Evolutionary conservation across 495 filamentous ascomycete genomes (phyloP), one percentile per base, ranked within the genome.

Genomic region (Polyplosphaeria fusca): DNA sequence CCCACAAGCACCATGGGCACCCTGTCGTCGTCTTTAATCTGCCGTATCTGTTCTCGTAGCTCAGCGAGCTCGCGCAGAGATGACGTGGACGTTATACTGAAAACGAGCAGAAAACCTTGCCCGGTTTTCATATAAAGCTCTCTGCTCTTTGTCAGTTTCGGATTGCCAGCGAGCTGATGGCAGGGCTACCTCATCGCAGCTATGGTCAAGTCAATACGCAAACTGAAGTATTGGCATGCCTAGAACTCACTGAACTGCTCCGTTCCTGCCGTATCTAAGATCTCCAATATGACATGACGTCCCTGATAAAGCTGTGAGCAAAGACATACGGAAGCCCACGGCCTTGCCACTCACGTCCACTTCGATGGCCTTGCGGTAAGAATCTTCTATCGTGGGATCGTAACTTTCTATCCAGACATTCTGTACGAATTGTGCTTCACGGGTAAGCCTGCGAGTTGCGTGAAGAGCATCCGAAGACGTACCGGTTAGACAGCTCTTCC

Each of bases 391-490:
- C 7, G 93, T 98, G 3, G 93, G 93, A 72, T 98, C 93, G 74
- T 98, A 98, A 71, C 87, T 91, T 73, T 98, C 93, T 68, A 98
- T 96, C 90, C 94, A 98, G 41, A 96, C 88, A 78, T 96, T 95
- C 71, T 97, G 93, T 18, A 97, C 93, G 71, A 98, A 98, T 81
- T 98, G 93, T 60, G 93, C 93, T 96, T 73, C 66, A 55, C 52
- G 58, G 47, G 51, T 67, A 53, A 65, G 60, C 53, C 32, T 55
- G n/a, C 4, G 27, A 55, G 55, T 45, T 30, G 7, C n/a, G 5
- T 13, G 9, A 24, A 18, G 26, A 19, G 56, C 28, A 9, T 52
- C 46, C 35, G 35, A 66, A 51, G 52, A 74, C 79, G 62, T 81
- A 97, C 92, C 92, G 74, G 93, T 97, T 63, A 97, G 79, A 78